Evolutionary conservation across 2,329 filamentous ascomycete genomes (phyloP).

Genomic region (Trichoderma koningii): DNA sequence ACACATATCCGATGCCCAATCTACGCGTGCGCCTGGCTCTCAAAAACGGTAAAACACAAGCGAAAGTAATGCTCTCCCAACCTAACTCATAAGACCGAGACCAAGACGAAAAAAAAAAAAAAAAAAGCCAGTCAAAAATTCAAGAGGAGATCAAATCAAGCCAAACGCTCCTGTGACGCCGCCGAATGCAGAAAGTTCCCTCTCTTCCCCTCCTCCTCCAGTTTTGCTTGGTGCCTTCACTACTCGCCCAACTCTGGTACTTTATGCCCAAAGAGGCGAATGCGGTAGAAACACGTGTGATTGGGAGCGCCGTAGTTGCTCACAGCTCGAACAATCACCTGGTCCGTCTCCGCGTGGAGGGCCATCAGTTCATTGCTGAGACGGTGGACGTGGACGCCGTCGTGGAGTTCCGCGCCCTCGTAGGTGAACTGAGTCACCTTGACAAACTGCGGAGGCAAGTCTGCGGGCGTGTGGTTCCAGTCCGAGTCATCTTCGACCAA

Average conservation of each 20-base stretch:
- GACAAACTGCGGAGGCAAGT: slow-evolving; percentile 48
- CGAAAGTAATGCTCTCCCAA: slow-evolving; percentile 7
- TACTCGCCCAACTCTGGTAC: slow-evolving; percentile 32
- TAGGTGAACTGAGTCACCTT: slow-evolving; percentile 62
- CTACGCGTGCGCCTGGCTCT: slow-evolving; percentile 19
- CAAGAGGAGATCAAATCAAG: slow-evolving; percentile 15
- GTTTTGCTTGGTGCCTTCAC: too few species aligned
- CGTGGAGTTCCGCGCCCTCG: slow-evolving; percentile 46
- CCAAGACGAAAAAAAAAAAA: background rate
- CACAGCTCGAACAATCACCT: slow-evolving; percentile 56
- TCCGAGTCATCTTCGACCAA: slow-evolving; percentile 41
- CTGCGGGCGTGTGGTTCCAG: slow-evolving; percentile 37
- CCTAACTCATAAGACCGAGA: background rate
- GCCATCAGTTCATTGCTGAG: slow-evolving; percentile 53
- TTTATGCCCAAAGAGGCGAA: slow-evolving; percentile 56
- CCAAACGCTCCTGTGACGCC: slow-evolving; percentile 17
- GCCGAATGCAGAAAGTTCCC: slow-evolving; percentile 4
- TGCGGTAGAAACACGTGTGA: slow-evolving; percentile 67
- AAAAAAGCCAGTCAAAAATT: slow-evolving; percentile 3
- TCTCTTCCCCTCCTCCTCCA: background rate
- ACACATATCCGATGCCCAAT: slow-evolving; percentile 5
- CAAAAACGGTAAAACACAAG: background rate
- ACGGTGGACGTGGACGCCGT: slow-evolving; percentile 55
- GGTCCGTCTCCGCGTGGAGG: slow-evolving; percentile 52
- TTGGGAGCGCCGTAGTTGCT: slow-evolving; percentile 60